Percentiles rank a stretch among this genome's conserved stretches.
These are phyloP conservation scores for Chlorella sp. DNA, from an alignment of 139 green algal species.

Conservation along the genomic window DNA sequence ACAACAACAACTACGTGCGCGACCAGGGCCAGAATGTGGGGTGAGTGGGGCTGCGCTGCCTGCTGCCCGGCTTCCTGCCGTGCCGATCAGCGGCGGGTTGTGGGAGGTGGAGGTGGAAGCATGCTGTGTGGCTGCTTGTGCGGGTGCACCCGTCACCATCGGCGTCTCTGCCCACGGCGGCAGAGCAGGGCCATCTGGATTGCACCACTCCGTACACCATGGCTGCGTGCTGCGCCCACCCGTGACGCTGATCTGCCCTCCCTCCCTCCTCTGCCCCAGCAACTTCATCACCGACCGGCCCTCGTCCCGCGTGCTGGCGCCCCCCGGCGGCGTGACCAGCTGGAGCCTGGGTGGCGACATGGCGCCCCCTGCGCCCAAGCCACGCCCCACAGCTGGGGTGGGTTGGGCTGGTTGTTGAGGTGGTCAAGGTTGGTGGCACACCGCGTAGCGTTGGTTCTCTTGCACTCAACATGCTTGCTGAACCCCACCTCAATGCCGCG, in stretches of 20 bases:
- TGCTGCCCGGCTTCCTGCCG: too few species aligned
- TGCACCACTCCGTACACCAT: too few species aligned
- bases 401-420: not conserved
- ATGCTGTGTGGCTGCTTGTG: too few species aligned
- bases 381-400: not conserved
- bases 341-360: slow-evolving; percentile 11
- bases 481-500: too few species aligned
- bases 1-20: slow-evolving; percentile 80
- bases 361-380: not conserved
- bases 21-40: slow-evolving; percentile 75
- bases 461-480: too few species aligned
- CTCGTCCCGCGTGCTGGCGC: slow-evolving; percentile 54
- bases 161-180: too few species aligned
- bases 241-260: not conserved
- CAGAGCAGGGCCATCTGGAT: too few species aligned
- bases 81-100: too few species aligned
- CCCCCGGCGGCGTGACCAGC: slow-evolving; percentile 17
- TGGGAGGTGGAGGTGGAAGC: too few species aligned
- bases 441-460: too few species aligned
- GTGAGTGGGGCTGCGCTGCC: not conserved
- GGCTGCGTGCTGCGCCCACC: not conserved
- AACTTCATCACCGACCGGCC: slow-evolving; percentile 42
- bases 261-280: not conserved
- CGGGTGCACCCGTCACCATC: too few species aligned
- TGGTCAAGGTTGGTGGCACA: too few species aligned